Conservation (phyloP, 768 basidiomycete species). For the Solioccasus polychromus region DNA sequence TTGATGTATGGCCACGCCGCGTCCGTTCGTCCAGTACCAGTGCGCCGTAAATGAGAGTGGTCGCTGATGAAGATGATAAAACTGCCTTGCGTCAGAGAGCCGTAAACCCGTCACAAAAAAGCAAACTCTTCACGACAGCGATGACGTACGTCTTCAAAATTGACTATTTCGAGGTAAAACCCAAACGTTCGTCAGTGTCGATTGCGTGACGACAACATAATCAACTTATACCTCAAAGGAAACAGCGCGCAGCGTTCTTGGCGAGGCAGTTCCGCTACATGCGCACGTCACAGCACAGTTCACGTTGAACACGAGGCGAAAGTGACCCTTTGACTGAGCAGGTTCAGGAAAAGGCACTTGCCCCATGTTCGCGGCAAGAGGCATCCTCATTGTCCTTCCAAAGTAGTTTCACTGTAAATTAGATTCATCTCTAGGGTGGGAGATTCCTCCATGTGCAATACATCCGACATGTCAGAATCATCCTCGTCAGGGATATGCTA, state of each 20-base stretch:
- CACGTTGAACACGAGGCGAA: slow-evolving; percentile 25
- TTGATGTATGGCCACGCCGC: slow-evolving; percentile 18
- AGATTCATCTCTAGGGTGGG: slow-evolving; percentile 5
- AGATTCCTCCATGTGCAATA: background rate
- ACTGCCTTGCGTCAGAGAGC: slow-evolving; percentile 13
- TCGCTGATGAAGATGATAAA: slow-evolving; percentile 16
- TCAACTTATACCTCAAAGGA: slow-evolving; percentile 5
- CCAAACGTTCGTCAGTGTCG: slow-evolving; percentile 13
- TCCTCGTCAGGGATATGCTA: slow-evolving; percentile 4
- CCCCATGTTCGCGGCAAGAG: slow-evolving; percentile 10
- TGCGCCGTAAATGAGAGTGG: slow-evolving; percentile 12
- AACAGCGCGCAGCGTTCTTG: slow-evolving; percentile 1
- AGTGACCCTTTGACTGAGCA: slow-evolving; percentile 7
- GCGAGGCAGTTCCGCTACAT: slow-evolving; percentile 12
- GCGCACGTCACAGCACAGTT: slow-evolving; percentile 13
- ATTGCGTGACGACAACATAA: slow-evolving; percentile 13
- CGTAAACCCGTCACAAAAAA: too few relatives aligned
- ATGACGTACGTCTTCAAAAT: slow-evolving; percentile 30
- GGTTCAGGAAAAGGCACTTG: slow-evolving; percentile 6
- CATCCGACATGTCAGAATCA: background rate
- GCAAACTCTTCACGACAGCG: slow-evolving; percentile 14
- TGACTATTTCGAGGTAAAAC: slow-evolving; percentile 26
- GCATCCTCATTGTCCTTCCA: slow-evolving; percentile 7
- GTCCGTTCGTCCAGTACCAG: slow-evolving; percentile 12
- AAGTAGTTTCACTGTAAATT: slow-evolving; percentile 4